Evolutionary conservation across 768 basidiomycete species (phyloP).

Genomic region (Clavaria fumosa): DNA sequence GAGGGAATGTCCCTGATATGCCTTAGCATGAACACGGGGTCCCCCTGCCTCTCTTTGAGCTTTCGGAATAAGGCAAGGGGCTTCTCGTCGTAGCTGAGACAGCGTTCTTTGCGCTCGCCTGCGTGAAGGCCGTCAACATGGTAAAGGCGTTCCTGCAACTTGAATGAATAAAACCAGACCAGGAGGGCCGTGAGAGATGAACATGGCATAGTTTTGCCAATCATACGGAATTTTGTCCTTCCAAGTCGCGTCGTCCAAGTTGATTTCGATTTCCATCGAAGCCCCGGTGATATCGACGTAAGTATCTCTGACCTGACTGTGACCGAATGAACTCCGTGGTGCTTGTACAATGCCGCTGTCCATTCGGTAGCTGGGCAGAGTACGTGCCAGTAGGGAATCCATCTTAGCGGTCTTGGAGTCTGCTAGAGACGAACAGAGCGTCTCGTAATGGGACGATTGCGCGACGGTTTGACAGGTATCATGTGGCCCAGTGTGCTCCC

Average conservation of each 20-base stretch:
- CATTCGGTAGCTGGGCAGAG: too few species aligned
- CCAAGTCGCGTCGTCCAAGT: slow-evolving; percentile 94
- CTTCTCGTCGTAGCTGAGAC: slow-evolving; percentile 95
- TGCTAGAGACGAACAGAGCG: too few species aligned
- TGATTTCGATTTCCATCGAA: too few species aligned
- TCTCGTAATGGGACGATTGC: too few species aligned
- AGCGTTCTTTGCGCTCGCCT: slow-evolving; percentile 79
- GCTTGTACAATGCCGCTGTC: too few species aligned
- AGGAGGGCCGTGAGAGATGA: slow-evolving; percentile 91
- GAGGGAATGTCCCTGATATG: slow-evolving; percentile 95
- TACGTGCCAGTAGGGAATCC: too few species aligned
- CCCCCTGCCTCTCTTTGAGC: slow-evolving; percentile 92
- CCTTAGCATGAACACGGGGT: slow-evolving; percentile 97
- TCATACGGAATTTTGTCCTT: slow-evolving; percentile 98
- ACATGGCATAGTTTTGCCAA: slow-evolving; percentile 99
- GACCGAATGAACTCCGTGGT: too few species aligned
- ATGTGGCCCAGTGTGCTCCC: too few species aligned
- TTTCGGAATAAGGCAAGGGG: slow-evolving; percentile 94
- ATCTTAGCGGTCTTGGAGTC: too few species aligned
- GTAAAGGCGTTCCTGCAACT: not conserved
- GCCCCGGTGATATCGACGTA: too few species aligned
- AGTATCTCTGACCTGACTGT: too few species aligned
- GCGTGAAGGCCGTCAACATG: not conserved
- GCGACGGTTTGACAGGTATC: too few species aligned
- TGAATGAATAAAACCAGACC: slow-evolving; percentile 32